Conservation (phyloP, 2,329 filamentous ascomycete species). For the Ophiostoma australiae region DNA sequence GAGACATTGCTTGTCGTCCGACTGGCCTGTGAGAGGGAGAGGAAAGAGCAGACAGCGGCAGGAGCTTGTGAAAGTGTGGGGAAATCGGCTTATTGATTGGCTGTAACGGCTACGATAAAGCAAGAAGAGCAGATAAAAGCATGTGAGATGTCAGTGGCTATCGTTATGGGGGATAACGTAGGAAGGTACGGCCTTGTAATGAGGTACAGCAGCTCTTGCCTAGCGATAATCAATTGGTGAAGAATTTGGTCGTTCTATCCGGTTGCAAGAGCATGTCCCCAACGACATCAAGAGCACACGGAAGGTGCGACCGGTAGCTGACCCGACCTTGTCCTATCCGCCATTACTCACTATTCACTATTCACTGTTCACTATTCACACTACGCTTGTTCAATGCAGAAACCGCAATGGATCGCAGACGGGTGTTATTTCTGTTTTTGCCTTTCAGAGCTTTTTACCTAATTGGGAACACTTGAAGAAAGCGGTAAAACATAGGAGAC, state of each 20-base stretch:
- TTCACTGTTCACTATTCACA: neutral
- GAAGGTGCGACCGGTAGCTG: neutral
- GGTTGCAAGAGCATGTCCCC: neutral
- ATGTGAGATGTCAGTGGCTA: constrained; percentile 17
- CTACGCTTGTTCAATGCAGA: neutral
- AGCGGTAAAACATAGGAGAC: constrained; percentile 18
- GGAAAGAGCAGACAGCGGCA: constrained; percentile 14
- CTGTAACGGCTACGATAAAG: constrained; percentile 6
- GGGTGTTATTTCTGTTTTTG: neutral
- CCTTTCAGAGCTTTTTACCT: constrained; percentile 18
- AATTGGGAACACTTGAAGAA: constrained; percentile 23
- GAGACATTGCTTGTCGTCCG: neutral
- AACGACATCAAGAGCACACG: neutral
- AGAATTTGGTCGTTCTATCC: neutral
- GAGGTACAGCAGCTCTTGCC: neutral
- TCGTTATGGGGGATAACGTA: neutral
- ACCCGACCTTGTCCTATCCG: neutral
- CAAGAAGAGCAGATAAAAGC: constrained; percentile 15
- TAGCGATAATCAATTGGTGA: neutral
- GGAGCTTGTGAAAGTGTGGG: constrained; percentile 34
- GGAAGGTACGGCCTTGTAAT: neutral
- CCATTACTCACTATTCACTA: no score
- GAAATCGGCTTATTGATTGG: constrained; percentile 28
- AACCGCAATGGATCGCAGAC: neutral
- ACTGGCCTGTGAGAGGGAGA: constrained; percentile 12